Conservation (phyloP, 345 rosid species). For the Hypericum perforatum region DNA sequence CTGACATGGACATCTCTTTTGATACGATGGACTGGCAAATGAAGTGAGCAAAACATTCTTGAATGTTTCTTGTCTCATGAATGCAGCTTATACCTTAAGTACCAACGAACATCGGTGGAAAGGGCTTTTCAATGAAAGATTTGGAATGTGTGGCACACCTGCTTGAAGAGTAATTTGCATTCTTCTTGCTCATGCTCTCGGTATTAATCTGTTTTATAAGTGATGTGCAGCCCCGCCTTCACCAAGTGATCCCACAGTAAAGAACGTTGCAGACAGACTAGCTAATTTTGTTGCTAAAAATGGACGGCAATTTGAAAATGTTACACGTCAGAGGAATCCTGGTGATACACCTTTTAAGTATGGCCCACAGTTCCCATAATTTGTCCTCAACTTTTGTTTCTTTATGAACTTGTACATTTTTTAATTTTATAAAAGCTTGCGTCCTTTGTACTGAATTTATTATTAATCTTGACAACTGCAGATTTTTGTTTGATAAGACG, state of each 20-base stretch:
- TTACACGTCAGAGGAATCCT: constrained; percentile 91
- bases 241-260: constrained; percentile 87
- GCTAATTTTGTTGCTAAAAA: constrained; percentile 97
- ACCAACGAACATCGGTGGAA: constrained; percentile 85
- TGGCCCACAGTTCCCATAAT: constrained; percentile 11
- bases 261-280: constrained; percentile 91
- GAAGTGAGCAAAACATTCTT: constrained; percentile 51
- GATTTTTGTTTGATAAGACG: constrained; percentile 78
- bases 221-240: constrained; percentile 96
- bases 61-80: constrained; percentile 80
- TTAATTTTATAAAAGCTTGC: neutral
- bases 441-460: too few species aligned
- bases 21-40: constrained; percentile 29
- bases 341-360: constrained; percentile 94
- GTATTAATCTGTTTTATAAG: constrained; percentile 99
- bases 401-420: neutral
- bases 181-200: constrained; percentile 90
- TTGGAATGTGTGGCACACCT: constrained; percentile 86
- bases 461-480: constrained; percentile 16
- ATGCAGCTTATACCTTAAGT: constrained; percentile 90
- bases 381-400: too few species aligned
- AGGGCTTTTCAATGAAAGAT: constrained; percentile 86
- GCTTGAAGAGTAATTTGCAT: constrained; percentile 96
- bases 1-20: constrained; percentile 16
- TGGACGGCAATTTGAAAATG: constrained; percentile 90